These are phyloP conservation scores for Zygoascus hellenicus DNA, from an alignment of 1,139 yeast species.

Conservation along the genomic window DNA sequence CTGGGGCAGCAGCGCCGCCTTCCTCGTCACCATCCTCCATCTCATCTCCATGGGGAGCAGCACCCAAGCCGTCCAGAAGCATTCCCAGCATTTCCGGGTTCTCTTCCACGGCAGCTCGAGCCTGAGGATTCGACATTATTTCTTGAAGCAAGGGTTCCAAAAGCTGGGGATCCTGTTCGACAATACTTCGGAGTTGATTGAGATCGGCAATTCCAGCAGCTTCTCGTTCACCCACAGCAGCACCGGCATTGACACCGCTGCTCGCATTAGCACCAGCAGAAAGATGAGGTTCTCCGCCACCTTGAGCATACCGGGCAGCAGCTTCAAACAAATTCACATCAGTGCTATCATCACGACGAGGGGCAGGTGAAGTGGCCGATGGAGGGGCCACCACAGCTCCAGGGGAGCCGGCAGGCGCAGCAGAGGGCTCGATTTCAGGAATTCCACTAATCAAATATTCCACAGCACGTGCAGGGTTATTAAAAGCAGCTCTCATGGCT, in stretches of 20 bases:
- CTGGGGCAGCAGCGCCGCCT: slow-evolving; percentile 36
- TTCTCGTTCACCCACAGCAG: slow-evolving; percentile 23
- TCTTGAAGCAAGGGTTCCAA: slow-evolving; percentile 9
- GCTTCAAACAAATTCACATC: slow-evolving; percentile 34
- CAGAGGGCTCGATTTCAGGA: slow-evolving; percentile 47
- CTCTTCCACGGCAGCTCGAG: slow-evolving; percentile 9
- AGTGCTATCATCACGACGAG: slow-evolving; percentile 5
- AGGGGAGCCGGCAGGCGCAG: slow-evolving; percentile 46
- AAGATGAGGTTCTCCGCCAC: slow-evolving; percentile 27
- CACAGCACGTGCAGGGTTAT: slow-evolving; percentile 97
- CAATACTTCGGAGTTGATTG: slow-evolving; percentile 5
- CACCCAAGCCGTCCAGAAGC: slow-evolving; percentile 5
- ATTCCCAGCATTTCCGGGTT: slow-evolving; percentile 11
- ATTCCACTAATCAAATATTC: slow-evolving; percentile 89
- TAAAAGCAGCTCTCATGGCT: slow-evolving; percentile 92
- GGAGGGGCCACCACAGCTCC: slow-evolving; percentile 42
- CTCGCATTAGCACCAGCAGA: slow-evolving; percentile 30
- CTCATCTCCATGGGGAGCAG: slow-evolving; percentile 10
- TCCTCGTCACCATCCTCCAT: slow-evolving; percentile 34
- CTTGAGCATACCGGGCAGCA: slow-evolving; percentile 27
- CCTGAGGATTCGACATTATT: slow-evolving; percentile 7
- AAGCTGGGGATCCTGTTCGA: slow-evolving; percentile 9
- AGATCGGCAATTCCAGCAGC: slow-evolving; percentile 20
- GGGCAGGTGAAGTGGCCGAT: slow-evolving; percentile 21
- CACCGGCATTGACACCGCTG: slow-evolving; percentile 20